Evolutionary conservation across 2,329 filamentous ascomycete genomes (phyloP).

Genomic region (Paecilomyces dactylethromorphus): DNA sequence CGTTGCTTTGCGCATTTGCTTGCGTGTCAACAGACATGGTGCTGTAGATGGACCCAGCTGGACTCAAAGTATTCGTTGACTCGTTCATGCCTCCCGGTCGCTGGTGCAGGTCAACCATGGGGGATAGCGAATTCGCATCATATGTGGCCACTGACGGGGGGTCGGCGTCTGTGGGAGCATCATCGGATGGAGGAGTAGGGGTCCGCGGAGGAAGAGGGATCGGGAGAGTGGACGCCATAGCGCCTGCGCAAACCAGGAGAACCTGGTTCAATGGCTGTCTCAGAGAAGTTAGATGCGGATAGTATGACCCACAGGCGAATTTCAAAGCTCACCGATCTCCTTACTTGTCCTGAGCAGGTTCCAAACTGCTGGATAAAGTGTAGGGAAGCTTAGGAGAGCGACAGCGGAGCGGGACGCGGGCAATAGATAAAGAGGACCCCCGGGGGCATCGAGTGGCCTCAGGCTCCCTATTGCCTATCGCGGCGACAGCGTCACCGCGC

Average conservation of each 20-base stretch:
- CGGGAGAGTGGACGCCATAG: constrained; percentile 55
- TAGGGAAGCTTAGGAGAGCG: background rate
- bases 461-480: constrained; percentile 9
- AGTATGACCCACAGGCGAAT: background rate
- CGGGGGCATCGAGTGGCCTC: constrained; percentile 9
- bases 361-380: background rate
- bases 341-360: background rate
- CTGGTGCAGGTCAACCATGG: constrained; percentile 33
- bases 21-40: constrained; percentile 23
- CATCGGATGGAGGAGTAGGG: constrained; percentile 57
- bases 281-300: background rate
- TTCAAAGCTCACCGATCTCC: background rate
- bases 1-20: constrained; percentile 17
- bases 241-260: background rate
- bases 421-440: constrained; percentile 6
- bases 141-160: constrained; percentile 23
- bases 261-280: background rate
- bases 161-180: constrained; percentile 20
- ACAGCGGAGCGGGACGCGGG: constrained; percentile 1
- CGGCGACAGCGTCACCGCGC: background rate
- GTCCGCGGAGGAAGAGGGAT: constrained; percentile 57
- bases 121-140: constrained; percentile 43
- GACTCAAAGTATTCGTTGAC: constrained; percentile 21
- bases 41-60: constrained; percentile 29
- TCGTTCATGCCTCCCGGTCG: constrained; percentile 18